phyloP scores from a whole-genome alignment of 2,329 filamentous ascomycete species.

The Leptographium wingfieldii region DNA sequence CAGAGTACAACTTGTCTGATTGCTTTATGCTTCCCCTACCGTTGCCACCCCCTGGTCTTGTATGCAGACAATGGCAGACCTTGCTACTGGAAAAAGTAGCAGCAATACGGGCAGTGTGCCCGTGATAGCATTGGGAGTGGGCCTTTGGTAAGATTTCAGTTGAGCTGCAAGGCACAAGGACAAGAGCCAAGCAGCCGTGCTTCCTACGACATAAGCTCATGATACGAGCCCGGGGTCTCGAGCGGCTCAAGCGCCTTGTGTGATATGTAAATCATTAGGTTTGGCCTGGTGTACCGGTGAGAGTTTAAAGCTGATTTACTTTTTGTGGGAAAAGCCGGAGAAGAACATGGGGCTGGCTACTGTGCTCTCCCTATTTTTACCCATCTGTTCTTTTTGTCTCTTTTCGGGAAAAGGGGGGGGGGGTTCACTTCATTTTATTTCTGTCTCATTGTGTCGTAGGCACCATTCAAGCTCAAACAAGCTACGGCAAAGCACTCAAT shows the following conservation, averaged over 20 bases:
- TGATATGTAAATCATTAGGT: too few species aligned
- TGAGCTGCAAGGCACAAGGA: neutral
- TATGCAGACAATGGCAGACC: too few species aligned
- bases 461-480: neutral
- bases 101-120: too few species aligned
- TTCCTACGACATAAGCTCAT: neutral
- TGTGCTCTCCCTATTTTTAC: neutral
- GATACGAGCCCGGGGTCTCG: neutral
- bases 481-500: neutral
- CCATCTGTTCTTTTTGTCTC: neutral
- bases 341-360: neutral
- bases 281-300: too few species aligned
- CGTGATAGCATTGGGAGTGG: neutral
- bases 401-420: neutral
- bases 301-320: neutral
- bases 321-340: neutral
- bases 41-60: too few species aligned
- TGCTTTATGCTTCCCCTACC: slow-evolving; percentile 8
- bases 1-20: slow-evolving; percentile 13
- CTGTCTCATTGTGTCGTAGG: slow-evolving; percentile 1
- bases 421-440: neutral
- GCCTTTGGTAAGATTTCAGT: neutral
- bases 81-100: too few species aligned
- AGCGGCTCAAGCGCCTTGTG: too few species aligned
- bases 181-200: neutral